Evolutionary conservation across 1,284 basidiomycete species (phyloP), one percentile per base, ranked within the genome.

Genomic region (Cryptococcus hybrid): DNA sequence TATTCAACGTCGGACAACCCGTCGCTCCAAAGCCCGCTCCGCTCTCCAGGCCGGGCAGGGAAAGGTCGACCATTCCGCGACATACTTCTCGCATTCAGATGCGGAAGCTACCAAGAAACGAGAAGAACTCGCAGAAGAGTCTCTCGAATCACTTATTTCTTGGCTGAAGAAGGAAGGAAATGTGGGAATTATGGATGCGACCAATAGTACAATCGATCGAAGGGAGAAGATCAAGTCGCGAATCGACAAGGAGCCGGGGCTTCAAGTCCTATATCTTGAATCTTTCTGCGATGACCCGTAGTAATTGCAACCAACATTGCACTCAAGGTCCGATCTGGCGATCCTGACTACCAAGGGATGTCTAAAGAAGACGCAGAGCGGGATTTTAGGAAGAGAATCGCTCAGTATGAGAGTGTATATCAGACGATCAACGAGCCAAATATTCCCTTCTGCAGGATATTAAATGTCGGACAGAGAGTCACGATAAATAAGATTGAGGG

Each of bases 171-270:
- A 89, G 77, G 92, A 92, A 12, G 60, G 96, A 0, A 99, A 99
- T 71, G 95, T 99, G 38, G 96, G 92, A 7, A 98, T 99, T 66
- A 95, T 97, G 77, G 95, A 97, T 77, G 94, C 94, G 1, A 98
- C 94, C 8, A 98, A 98, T 74, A 94, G 89, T 68, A 94, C 92
- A 0, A 82, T 80, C 42, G 82, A 80, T 56, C 83, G 95, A 58
- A 90, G 91, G 75, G 85, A 86, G 55, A 87, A 86, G 80, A 90
- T 92, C 62, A 86, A 86, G 68, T 84, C 82, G 43, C 87, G 93
- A 9, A 86, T 99, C n/a, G 83, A 87, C 2, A 84, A 85, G 69
- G 96, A 99, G 78, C 90, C 89, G 48, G 89, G 88, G n/a, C 84
- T 99, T 60, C 84, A 86, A 57, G 84, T 94, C 46, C 87, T 99